Evolutionary conservation across 768 basidiomycete genomes (phyloP), one percentile per base, ranked within the genome.

Genomic region (Clathrus columnatus): DNA sequence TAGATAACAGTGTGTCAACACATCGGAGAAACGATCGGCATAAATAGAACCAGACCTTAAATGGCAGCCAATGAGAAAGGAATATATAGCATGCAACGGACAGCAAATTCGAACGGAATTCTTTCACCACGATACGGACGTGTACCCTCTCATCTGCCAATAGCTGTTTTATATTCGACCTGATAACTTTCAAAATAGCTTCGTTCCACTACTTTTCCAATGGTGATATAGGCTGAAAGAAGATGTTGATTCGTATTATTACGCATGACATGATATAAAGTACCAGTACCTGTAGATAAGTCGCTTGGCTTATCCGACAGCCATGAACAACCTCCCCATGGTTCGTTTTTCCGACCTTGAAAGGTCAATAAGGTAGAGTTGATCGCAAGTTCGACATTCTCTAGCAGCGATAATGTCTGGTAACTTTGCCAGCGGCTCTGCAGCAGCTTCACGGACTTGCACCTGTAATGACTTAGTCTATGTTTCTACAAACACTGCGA

Each of bases 131-230:
- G 2, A 93, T 94, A 65, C 87, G 94, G 3, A n/a, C 11, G 64
- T 78, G 59, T 64, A 93, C 92, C 93, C 94, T 71, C 89, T 76
- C 60, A 79, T 79, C 64, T 90, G 85, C 46, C n/a, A 99, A 71
- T n/a, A 90, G 91, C 51, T 82, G 76, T 68, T 95, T 96, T 64
- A 98, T 87, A 52, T 90, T 85, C 53, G 72, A 66, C 81, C 98
- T 91, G 57, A 96, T 87, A 4, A 85, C 81, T 58, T 98, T 95
- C 23, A 98, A 78, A 68, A 96, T 98, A 0, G 85, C 85, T 64
- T 94, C 91, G 89, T 98, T 96, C 82, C 1, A 95, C 92, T 49
- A 95, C 89, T 63, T 96, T 91, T 0, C 96, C 96, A 59, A 99
- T 93, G 1, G 96, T 93, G 61, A 93, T 85, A 67, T 97, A 98